Evolutionary conservation across 2,329 filamentous ascomycete species (phyloP), one percentile per base, ranked within the genome.

Genomic region (Epichloe uncinata): DNA sequence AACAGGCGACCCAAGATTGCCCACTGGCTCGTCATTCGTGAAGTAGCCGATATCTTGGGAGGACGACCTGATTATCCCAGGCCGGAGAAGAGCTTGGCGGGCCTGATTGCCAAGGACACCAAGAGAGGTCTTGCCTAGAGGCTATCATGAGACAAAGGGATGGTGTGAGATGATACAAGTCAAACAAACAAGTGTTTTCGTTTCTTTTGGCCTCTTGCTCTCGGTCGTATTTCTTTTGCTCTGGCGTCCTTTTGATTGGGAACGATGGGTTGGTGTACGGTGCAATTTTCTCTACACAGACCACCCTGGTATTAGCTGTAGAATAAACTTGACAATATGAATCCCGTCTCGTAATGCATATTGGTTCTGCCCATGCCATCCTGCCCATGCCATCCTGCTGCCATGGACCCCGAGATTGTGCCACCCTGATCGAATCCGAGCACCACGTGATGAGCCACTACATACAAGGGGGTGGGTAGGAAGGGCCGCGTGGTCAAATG

Each of bases 1-100:
- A 89, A 94, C 66, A 77, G 93, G 47, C 76, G 93, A 47, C 91
- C 93, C 44, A 87, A 81, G 69, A 70, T 81, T 49, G 87, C 93
- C 57, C 90, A 88, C 72, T 98, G 93, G 93, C 72, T 87, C 59
- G 75, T 74, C 46, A 72, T 95, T 66, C 87, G 88, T 68, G 75
- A 83, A 46, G 80, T 88, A 30, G 90, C 95, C 3, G 86, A 98
- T 64, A 84, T 88, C 35, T 70, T 98, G 34, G 86, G 84, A 47
- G 91, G 89, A 3, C 75, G 88, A 52, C 78, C 82, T 2, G 54
- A 63, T 2, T 76, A 79, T 59, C 64, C 67, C 1, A 58, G 58
- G 55, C 79, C 78, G 1, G 72, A 78, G 61, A 59, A 63, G 53
- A 69, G 65, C 35, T 63, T 83, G 44, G 64, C 66, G 18, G 79